Evolutionary conservation across 179 eudicot genomes (phyloP).

Genomic region (Silene noctiflora): DNA sequence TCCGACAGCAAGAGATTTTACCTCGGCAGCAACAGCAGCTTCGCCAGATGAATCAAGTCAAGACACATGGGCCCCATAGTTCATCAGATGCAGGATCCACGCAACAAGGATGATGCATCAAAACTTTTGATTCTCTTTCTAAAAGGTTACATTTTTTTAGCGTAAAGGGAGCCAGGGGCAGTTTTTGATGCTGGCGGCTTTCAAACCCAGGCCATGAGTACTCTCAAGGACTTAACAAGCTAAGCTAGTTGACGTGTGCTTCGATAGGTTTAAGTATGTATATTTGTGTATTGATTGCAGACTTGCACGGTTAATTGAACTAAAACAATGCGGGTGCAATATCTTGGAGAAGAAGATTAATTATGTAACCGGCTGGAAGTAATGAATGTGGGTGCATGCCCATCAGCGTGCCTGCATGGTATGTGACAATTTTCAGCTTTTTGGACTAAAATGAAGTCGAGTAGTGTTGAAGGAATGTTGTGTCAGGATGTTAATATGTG

Average conservation of each 20-base stretch:
- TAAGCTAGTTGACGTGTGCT: background rate
- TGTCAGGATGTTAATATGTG: background rate
- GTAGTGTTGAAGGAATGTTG: background rate
- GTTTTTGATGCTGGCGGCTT: background rate
- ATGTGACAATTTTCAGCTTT: background rate
- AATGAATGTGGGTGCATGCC: background rate
- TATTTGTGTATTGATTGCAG: background rate
- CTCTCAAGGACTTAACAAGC: background rate
- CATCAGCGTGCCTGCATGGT: background rate
- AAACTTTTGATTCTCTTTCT: background rate
- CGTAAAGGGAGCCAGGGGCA: background rate
- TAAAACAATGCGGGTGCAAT: background rate
- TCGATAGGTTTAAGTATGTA: background rate
- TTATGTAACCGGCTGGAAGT: background rate
- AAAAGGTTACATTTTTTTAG: background rate
- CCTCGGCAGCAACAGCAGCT: slow-evolving; percentile 42
- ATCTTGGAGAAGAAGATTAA: background rate
- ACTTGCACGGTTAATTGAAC: slow-evolving; percentile 14
- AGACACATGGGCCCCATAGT: slow-evolving; percentile 32
- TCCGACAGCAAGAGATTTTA: slow-evolving; percentile 32
- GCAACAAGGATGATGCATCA: slow-evolving; percentile 13
- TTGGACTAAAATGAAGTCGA: background rate
- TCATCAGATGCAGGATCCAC: slow-evolving; percentile 27
- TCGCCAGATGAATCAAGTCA: slow-evolving; percentile 52
- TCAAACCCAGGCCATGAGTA: background rate